phyloP scores from a whole-genome alignment of 257 asterid genomes.

The Plantago major region DNA sequence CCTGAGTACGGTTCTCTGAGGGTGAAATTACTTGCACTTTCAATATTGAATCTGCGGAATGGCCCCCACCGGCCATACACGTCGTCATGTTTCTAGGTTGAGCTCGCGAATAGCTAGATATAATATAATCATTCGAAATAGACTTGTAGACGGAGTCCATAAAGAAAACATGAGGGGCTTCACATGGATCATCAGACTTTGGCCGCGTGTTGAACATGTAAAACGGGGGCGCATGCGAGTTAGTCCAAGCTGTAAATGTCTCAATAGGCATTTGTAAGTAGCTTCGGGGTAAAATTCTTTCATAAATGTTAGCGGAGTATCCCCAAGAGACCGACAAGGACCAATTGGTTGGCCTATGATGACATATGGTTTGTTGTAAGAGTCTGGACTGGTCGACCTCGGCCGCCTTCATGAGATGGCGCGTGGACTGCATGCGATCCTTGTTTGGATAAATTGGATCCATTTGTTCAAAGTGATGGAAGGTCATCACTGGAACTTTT shows the following conservation, averaged over 20 bases:
- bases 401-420: conserved; percentile 60
- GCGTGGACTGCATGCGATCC: conserved; percentile 40
- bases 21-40: conserved; percentile 28
- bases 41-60: conserved; percentile 37
- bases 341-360: conserved; percentile 38
- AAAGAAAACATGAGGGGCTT: conserved; percentile 47
- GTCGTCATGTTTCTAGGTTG: conserved; percentile 26
- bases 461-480: conserved; percentile 50
- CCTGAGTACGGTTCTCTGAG: conserved; percentile 29
- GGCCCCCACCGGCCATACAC: conserved; percentile 32
- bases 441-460: conserved; percentile 47
- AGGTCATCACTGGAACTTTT: conserved; percentile 42
- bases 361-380: conserved; percentile 52
- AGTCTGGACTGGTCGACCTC: conserved; percentile 47
- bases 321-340: conserved; percentile 53
- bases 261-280: conserved; percentile 42
- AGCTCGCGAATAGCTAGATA: conserved; percentile 29
- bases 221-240: conserved; percentile 27
- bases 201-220: conserved; percentile 53
- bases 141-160: conserved; percentile 26
- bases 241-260: conserved; percentile 38
- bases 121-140: not conserved
- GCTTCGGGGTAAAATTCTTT: conserved; percentile 40
- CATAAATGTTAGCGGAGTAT: conserved; percentile 49
- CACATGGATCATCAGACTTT: conserved; percentile 30